Base-by-base conservation (phyloP, 768 basidiomycete species). In the Rhodotorula toruloides region DNA sequence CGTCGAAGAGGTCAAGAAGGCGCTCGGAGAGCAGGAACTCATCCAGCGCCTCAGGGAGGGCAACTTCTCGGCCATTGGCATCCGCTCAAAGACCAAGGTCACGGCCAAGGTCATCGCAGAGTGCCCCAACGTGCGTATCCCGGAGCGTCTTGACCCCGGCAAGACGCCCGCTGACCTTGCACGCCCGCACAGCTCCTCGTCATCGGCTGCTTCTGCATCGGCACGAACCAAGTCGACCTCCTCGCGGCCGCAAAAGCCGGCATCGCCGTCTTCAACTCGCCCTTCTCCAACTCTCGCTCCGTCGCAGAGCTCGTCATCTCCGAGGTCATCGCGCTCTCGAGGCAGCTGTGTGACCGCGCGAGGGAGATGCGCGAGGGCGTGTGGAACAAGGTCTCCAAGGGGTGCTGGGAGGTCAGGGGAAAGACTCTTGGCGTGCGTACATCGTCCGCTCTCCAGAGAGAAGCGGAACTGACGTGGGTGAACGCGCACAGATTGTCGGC, bases 331-430 rank as follows among this genome's bases (percentile, higher is more conserved):
- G 88, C 88, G 7, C 86, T 99, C 70, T 94, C 94, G 7, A 87
- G 96, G 32, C 96, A 99, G 76, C 84, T 94, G 73, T 86, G 86
- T 73, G 89, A 99, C 79, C 88, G 96, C 61, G 80, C 87, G 31
- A 84, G 82, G 72, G 96, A 99, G 80, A 83, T 99, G 81, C 86
- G 85, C 60, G 82, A 85, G 40, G 96, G 96, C 52, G 78, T 88
- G 75, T 99, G 96, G 96, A 98, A 99, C 83, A 99, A 99, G 80
- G 88, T 97, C 75, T 94, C 91, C 72, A 97, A 96, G 76, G 86
- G 86, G 68, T 99, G 96, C 80, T 99, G 92, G 91, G 96, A 99
- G 78, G 80, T 98, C 70, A 86, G 96, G 49, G 94, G 96, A 72
- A 99, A 99, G 82, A 97, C 91, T 0, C 83, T 99, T 52, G 96